Conservation (phyloP, 2,329 filamentous ascomycete genomes). For the Lasiodiplodia citricola region DNA sequence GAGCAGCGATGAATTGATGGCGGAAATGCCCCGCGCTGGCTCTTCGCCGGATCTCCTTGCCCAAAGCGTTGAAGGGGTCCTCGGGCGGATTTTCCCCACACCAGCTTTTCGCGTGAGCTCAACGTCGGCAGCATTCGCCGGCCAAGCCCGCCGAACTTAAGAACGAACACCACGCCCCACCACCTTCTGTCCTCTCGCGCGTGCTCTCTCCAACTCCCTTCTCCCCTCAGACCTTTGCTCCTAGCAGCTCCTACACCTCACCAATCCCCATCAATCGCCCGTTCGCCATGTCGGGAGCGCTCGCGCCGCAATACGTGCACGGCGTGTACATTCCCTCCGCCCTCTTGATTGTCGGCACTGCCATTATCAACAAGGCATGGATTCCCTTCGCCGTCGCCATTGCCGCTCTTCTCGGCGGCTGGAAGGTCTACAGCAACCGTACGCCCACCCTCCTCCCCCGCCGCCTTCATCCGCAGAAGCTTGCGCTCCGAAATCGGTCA, state of each 20-base stretch:
- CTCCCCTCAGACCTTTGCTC: neutral
- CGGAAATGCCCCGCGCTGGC: slow-evolving; percentile 2
- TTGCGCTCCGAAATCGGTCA: slow-evolving; percentile 13
- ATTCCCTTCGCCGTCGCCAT: slow-evolving; percentile 71
- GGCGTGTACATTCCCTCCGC: slow-evolving; percentile 84
- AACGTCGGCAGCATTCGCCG: slow-evolving; percentile 15
- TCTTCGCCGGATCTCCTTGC: slow-evolving; percentile 6
- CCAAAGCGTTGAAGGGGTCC: slow-evolving; percentile 23
- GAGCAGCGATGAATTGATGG: neutral
- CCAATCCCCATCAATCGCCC: neutral
- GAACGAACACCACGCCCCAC: neutral
- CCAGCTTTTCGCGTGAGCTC: slow-evolving; percentile 21
- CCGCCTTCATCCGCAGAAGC: neutral
- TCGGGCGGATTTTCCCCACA: slow-evolving; percentile 20
- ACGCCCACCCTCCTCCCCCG: slow-evolving; percentile 44
- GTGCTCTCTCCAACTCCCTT: neutral
- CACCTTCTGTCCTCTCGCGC: neutral
- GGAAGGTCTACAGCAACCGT: slow-evolving; percentile 76
- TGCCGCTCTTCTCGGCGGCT: slow-evolving; percentile 69
- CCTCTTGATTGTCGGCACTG: slow-evolving; percentile 75
- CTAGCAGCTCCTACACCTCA: neutral
- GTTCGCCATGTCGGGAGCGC: slow-evolving; percentile 21
- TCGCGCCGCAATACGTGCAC: slow-evolving; percentile 70
- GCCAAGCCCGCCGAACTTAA: neutral
- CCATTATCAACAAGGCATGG: slow-evolving; percentile 76